Evolutionary conservation across 164 flowering plant genomes (phyloP), one percentile per base, ranked within the genome.

Genomic region (Platanus orientalis): DNA sequence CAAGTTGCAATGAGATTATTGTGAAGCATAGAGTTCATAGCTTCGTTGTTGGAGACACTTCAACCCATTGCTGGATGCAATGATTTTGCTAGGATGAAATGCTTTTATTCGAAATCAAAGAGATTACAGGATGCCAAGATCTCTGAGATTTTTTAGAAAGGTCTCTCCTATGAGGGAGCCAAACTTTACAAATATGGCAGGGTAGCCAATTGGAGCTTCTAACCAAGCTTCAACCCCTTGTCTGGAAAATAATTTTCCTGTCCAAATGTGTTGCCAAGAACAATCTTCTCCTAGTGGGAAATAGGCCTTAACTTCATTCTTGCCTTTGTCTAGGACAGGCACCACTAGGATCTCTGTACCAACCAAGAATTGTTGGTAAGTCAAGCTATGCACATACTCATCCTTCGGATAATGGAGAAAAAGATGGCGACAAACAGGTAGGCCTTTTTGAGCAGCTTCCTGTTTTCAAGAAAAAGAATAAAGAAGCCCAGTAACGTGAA

Each of bases 311-410:
- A 86, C 94, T 17, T 56, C 65, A 57, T 73, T 78, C 72, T 68
- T 78, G 23, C 89, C 90, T 70, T 84, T 87, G 72, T 87, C 90
- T 2, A 90, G 86, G 28, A 86, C 84, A 9, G 94, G 94, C 58
- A 74, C 94, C 54, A 90, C 92, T 32, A 90, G 77, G 71, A 87
- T 87, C 73, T 90, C 94, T 13, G 80, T 64, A n/a, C 96, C 94
- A 2, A 87, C 84, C 73, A 90, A 65, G 73, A 90, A 90, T 62
- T 90, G 92, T 71, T 90, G 81, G 73, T 86, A 79, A 30, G 72
- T 87, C 52, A 90, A 62, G 4, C 55, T 75, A 11, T 84, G 92
- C 27, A 83, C 87, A 42, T 67, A 71, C 21, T 83, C 80, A 57
- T 90, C 92, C 26, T 82, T 56, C 14, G 92, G 90, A 65, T 82